Evolutionary conservation across 345 rosid genomes (phyloP), one percentile per base, ranked within the genome.

Genomic region (Angophora floribunda): DNA sequence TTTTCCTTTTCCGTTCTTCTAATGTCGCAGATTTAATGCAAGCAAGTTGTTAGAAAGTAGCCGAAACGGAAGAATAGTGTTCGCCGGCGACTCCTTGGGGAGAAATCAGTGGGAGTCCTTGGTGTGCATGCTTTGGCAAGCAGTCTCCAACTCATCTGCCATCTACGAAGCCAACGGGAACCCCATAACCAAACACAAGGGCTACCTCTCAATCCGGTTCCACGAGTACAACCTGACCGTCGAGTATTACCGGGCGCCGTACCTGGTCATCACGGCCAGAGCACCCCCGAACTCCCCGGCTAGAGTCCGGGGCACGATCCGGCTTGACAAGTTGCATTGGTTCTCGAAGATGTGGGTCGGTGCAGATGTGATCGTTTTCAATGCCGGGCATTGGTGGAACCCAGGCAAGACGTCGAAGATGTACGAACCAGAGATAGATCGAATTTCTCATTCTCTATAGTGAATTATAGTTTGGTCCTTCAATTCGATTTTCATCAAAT

Each of bases 101-200:
- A 93, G 99, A 90, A 96, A 97, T 94, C 99, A 96, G 41, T 98
- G 99, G 99, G 99, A 98, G 86, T 96, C 99, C 22, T 90, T 96
- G 14, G 78, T 95, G 61, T 97, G 99, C 92, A 94, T 97, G 96
- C 92, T 97, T 12, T 92, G 94, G 79, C 92, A 91, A 87, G 94
- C 93, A 26, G 92, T 95, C 85, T 63, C 95, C 63, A 93, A 97
- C 90, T 65, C 65, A 47, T 97, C 99, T 7, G 86, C 93, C 4
- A 94, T 96, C 55, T 95, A 93, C 47, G 98, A 98, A 93, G 96
- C 90, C 52, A 90, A 93, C 32, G 97, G 97, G 7, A 94, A 90
- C 85, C 95, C 99, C 4, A 95, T 96, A 65, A 91, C 93, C 7
- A 97, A 97, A 53, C 99, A 98, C 94, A 98, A 92, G 85, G 99